Base-by-base conservation (phyloP, 805 yeast species). In the Brettanomyces nanus region DNA sequence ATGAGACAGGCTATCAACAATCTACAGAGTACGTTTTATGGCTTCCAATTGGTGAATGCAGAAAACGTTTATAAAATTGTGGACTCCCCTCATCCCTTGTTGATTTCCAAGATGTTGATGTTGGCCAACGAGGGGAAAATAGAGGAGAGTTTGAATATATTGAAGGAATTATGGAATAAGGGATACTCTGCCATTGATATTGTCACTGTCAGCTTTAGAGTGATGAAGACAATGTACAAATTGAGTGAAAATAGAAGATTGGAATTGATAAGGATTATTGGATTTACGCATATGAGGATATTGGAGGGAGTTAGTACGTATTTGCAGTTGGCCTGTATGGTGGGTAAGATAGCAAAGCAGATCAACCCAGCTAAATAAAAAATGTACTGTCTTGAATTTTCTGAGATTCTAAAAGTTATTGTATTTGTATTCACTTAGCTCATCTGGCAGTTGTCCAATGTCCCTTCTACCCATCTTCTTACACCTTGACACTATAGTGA, bases 1-100 rank as follows among this genome's bases (percentile, higher is more conserved):
- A 90, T 92, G 98, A 77, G 98, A 59, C 98, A 92, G 60, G 98
- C 97, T 0, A 74, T 92, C 34, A 92, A 92, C 55, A 92, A 92
- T 59, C 58, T 92, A 42, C 98, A 92, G 56, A 80, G 95, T 52
- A 87, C 97, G 0, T 90, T 80, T 23, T 86, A 96, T 1, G 98
- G 98, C 2, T 89, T 89, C 62, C 89, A 83, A 3, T 70, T 84
- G 39, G 96, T 92, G n/a, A 84, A 77, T 52, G 86, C 86, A 33
- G 86, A 84, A 29, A 90, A 89, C 51, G 98, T 92, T 14, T 92
- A 87, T 69, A 85, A 83, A 56, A 85, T 92, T 41, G 97, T 92
- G 3, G 98, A 92, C 57, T 82, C 87, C 38, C 98, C 98, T 3
- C 97, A 92, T 61, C 98, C 98, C 0, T 59, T 87, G 35, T 77